phyloP scores from a whole-genome alignment of 2,329 filamentous ascomycete species.

The Aspergillus sojae region DNA sequence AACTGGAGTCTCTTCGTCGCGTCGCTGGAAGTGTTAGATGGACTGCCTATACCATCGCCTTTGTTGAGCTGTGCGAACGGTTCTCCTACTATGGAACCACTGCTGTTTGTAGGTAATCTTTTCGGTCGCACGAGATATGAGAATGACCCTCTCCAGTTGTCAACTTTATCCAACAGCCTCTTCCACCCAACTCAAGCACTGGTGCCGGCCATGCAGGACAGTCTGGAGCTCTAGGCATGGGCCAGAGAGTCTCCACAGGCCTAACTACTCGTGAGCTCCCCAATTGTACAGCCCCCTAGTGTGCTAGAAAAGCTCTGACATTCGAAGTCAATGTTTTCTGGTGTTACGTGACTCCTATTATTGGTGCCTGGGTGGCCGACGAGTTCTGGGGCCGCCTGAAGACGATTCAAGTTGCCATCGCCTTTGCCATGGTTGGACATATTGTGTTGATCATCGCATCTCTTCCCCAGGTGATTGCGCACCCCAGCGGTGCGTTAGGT shows the following conservation, averaged over 20 bases:
- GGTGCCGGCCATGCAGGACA: constrained; percentile 44
- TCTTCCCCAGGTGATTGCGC: constrained; percentile 64
- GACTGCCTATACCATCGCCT: constrained; percentile 69
- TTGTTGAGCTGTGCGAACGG: constrained; percentile 74
- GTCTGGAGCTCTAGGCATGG: constrained; percentile 61
- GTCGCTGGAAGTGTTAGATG: constrained; percentile 57
- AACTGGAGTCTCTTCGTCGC: constrained; percentile 39
- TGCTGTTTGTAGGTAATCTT: constrained; percentile 59
- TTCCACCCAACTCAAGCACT: constrained; percentile 58
- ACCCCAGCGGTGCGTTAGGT: constrained; percentile 60
- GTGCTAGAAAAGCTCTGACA: neutral
- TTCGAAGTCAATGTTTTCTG: constrained; percentile 62
- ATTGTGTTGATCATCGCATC: constrained; percentile 68
- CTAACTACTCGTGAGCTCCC: constrained; percentile 47
- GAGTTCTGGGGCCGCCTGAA: constrained; percentile 70
- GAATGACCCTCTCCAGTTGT: constrained; percentile 47
- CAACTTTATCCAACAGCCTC: constrained; percentile 63
- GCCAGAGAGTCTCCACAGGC: constrained; percentile 60
- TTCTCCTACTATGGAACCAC: constrained; percentile 77
- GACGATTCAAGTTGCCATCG: constrained; percentile 69
- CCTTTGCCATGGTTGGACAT: constrained; percentile 68
- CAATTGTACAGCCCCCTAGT: neutral
- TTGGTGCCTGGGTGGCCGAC: constrained; percentile 68
- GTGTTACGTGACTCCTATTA: constrained; percentile 62
- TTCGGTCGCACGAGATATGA: neutral